Conservation (phyloP, 2,329 filamentous ascomycete genomes). For the Ophiostoma sp. region DNA sequence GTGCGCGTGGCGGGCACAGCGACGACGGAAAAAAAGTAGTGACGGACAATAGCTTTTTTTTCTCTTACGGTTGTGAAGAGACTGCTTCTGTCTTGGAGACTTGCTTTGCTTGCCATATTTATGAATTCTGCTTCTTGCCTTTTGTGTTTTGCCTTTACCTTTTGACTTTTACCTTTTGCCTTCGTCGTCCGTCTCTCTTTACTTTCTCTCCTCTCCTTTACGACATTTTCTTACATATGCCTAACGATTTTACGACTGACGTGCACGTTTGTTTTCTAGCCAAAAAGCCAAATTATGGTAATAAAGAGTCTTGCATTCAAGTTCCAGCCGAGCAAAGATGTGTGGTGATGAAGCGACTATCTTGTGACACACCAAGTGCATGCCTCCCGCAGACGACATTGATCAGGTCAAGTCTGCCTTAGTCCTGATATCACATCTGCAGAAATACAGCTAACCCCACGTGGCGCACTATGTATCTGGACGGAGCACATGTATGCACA, state of each 20-base stretch:
- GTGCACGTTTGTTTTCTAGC: not conserved
- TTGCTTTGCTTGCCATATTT: too few relatives aligned
- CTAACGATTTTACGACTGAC: conserved; percentile 6
- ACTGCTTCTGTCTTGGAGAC: too few relatives aligned
- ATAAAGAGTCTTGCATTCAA: not conserved
- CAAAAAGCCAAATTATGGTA: not conserved
- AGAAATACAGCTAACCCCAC: not conserved
- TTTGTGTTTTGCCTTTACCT: not conserved
- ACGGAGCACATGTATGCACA: not conserved
- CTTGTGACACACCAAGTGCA: too few relatives aligned
- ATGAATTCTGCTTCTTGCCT: too few relatives aligned
- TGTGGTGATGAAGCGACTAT: too few relatives aligned
- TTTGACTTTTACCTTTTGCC: not conserved
- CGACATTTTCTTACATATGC: not conserved
- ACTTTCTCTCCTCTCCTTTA: not conserved
- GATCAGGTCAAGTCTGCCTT: not conserved
- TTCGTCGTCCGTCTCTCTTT: not conserved
- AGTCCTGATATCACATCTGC: too few relatives aligned
- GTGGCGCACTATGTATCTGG: not conserved
- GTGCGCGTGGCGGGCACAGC: too few relatives aligned
- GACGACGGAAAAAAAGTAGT: too few relatives aligned
- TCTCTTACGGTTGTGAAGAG: too few relatives aligned
- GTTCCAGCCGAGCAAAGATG: too few relatives aligned
- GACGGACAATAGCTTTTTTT: too few relatives aligned
- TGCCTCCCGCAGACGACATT: too few relatives aligned